These are phyloP conservation scores for Pseudozyma tsukubaensis DNA, from an alignment of 1,284 basidiomycete species.

Conservation along the genomic window DNA sequence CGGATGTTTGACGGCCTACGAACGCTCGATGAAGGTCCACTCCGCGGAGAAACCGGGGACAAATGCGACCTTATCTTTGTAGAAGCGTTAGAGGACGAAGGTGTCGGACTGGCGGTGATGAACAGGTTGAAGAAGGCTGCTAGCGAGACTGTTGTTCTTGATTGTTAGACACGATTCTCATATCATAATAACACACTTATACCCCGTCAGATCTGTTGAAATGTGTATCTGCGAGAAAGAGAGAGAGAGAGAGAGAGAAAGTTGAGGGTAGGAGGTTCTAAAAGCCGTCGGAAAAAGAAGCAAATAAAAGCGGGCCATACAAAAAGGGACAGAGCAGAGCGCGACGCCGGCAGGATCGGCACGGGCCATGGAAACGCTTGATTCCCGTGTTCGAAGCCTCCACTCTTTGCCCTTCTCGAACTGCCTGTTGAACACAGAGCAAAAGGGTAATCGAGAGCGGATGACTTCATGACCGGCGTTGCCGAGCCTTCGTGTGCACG, in stretches of 20 bases:
- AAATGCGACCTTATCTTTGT: conserved; percentile 84
- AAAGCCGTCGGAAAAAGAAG: background rate
- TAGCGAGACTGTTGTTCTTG: conserved; percentile 45
- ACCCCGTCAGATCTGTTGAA: background rate
- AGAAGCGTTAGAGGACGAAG: conserved; percentile 83
- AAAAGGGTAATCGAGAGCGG: too few species aligned
- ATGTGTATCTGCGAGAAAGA: background rate
- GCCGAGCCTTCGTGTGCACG: too few species aligned
- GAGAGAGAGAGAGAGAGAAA: background rate
- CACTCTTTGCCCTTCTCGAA: conserved; percentile 1
- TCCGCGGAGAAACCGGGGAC: conserved; percentile 41
- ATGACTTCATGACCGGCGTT: too few species aligned
- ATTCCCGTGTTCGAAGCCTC: conserved; percentile 3
- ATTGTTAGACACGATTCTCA: conserved; percentile 26
- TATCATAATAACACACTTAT: background rate
- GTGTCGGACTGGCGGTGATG: conserved; percentile 94
- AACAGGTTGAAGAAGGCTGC: conserved; percentile 97
- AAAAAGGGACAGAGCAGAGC: background rate
- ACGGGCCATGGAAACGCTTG: conserved; percentile 8
- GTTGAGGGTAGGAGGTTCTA: background rate
- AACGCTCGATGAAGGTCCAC: conserved; percentile 75
- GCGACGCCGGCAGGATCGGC: background rate
- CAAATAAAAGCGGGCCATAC: background rate
- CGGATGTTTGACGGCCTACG: conserved; percentile 89
- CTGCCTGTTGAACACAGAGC: background rate